Base-by-base conservation (phyloP, 73 alveolate genomes). In the Stentor roeselii region DNA sequence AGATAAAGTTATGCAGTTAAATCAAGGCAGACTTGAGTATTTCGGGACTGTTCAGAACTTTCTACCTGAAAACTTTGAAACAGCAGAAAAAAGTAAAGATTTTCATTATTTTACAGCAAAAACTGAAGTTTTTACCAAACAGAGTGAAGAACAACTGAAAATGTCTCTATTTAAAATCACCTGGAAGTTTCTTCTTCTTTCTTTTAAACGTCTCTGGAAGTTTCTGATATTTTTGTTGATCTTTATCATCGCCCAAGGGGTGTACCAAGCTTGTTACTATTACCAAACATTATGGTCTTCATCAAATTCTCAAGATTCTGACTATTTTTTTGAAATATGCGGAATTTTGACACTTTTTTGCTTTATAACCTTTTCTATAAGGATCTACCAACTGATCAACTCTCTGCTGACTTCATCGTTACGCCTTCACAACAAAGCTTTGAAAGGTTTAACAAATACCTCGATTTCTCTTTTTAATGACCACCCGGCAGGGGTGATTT, bases 401-500 rank as follows among this genome's bases (percentile, higher is more conserved):
- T 78, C 78, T 38, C 77, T 76, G 14, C 87, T 84, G 35, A 84
- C 30, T 60, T 75, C 83, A 35, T 67, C 75, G 59, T 75, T 78
- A 39, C 42, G 15, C 21, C 37, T 86, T 14, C 91, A 86, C 78
- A 58, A 78, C 39, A 40, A 86, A 86, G 85, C 67, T 83, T 59
- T 86, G 27, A 27, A 59, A 3, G 30, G 84, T 35, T 32, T 86
- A 37, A 35, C 85, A 3, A 3, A 60, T 80, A 77, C 91, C 42
- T 59, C 67, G 1, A 31, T 82, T 1, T 21, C 82, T 3, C 80
- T 77, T 14, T 86, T 86, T 14, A 89, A 86, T 50, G 80, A 78
- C 15, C 77, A 86, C 67, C 91, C 91, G 37, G 59, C 90, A 34
- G 91, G 91, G 0, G 60, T 88, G 59, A 21, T 86, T 31, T 58